Evolutionary conservation across 768 basidiomycete genomes (phyloP), one percentile per base, ranked within the genome.

Genomic region (Podaxis sp.): DNA sequence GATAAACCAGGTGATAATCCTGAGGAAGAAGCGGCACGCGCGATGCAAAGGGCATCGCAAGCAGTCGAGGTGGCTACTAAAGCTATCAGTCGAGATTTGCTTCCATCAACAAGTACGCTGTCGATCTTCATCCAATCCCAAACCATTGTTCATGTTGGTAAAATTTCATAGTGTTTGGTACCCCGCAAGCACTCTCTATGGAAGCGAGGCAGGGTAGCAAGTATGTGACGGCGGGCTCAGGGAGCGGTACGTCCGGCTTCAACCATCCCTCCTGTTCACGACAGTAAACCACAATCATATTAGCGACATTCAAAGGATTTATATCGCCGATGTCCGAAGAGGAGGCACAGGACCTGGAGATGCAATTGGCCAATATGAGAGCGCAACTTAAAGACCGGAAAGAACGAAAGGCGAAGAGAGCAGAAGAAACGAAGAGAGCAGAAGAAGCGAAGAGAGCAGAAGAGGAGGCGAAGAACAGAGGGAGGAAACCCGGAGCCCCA

Each of bases 361-460:
- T 28, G n/a, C 1, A 50, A 37, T n/a, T 58, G 12, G 57, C 57
- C 2, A 10, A 50, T 13, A 58, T 48, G 46, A 13, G 26, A 17
- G 6, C 4, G 12, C 44, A 58, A 11, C 57, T 58, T 3, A 12
- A 33, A 11, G 48, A 6, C 20, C 13, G 28, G 13, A n/a, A 56
- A 7, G 38, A 56, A 46, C 44, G 44, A 17, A 46, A 46, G 44
- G 44, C n/a, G 54, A 56, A 26, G 30, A 48, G 44, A 44, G 56
- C 56, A 17, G 36, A 36, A 50, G 41, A 57, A 57, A n/a, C n/a
- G 54, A 56, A 26, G 30, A 48, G 44, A 44, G 56, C 56, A 17
- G 36, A 36, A 50, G 41, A 57, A 57, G n/a, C n/a, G 54, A 56
- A 26, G 30, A 48, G 44, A 44, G 56, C 56, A 17, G 36, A 36